Evolutionary conservation across 306 rosid species (phyloP).

Genomic region (Prunus mongolica): DNA sequence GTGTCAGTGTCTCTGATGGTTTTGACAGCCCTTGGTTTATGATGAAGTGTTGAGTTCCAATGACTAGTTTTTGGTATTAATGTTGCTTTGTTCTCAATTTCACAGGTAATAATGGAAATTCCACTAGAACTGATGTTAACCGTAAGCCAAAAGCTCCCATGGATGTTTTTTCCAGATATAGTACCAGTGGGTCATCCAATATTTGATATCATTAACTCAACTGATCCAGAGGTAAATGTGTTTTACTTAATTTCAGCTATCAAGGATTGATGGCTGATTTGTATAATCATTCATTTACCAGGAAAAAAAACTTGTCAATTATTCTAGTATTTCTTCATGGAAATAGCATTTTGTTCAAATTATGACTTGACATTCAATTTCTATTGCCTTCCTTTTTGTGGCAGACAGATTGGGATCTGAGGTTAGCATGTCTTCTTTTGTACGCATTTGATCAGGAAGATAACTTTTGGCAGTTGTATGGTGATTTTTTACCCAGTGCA

Average conservation of each 20-base stretch:
- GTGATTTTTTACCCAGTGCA: conserved; percentile 84
- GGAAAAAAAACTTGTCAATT: not conserved
- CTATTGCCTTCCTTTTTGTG: conserved; percentile 40
- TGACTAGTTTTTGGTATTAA: not conserved
- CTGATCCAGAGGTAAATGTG: conserved; percentile 77
- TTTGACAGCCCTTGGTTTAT: not conserved
- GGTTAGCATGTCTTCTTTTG: conserved; percentile 91
- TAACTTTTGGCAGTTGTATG: conserved; percentile 91
- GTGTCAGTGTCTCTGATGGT: not conserved
- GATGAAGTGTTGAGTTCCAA: not conserved
- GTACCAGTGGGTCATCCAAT: conserved; percentile 93
- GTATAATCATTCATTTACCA: not conserved
- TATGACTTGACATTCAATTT: conserved; percentile 1
- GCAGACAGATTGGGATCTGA: conserved; percentile 97
- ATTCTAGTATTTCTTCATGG: not conserved
- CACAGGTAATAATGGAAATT: conserved; percentile 92
- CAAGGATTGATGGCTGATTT: not conserved
- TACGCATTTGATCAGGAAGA: conserved; percentile 69
- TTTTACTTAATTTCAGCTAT: conserved; percentile 10
- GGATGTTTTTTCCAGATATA: conserved; percentile 98
- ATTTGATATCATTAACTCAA: conserved; percentile 88
- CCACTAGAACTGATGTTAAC: conserved; percentile 92
- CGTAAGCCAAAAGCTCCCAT: conserved; percentile 78
- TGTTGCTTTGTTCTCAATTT: conserved; percentile 16
- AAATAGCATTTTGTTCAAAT: not conserved